Evolutionary conservation across 2,329 filamentous ascomycete species (phyloP).

Genomic region (Nemania sp.): DNA sequence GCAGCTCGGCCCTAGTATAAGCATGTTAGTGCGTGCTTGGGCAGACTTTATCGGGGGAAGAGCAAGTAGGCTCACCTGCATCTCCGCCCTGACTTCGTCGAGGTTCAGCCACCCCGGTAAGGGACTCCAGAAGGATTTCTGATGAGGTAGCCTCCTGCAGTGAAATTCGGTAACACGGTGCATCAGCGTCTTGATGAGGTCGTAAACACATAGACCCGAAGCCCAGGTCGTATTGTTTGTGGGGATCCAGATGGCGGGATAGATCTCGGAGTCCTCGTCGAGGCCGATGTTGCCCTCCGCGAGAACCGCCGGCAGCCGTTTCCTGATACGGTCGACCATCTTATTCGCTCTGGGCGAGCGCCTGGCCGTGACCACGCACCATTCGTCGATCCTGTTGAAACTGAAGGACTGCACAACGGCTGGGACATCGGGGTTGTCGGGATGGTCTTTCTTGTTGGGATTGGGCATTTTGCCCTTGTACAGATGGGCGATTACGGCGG

Average conservation of each 20-base stretch:
- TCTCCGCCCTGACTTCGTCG: conserved; percentile 29
- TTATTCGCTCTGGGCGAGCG: neutral
- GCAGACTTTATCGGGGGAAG: neutral
- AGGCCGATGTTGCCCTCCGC: conserved; percentile 14
- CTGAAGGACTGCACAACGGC: neutral
- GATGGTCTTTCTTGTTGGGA: neutral
- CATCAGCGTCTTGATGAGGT: conserved; percentile 26
- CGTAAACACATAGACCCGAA: conserved; percentile 25
- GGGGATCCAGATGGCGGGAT: conserved; percentile 21
- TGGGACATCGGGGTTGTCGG: neutral
- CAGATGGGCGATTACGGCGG: conserved; percentile 25
- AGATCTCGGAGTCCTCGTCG: neutral
- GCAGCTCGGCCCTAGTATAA: conserved; percentile 25
- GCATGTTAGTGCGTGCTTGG: neutral
- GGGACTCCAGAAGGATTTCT: conserved; percentile 20
- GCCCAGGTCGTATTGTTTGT: conserved; percentile 8
- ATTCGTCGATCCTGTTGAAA: conserved; percentile 18
- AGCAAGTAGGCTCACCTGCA: conserved; percentile 24
- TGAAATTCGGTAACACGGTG: conserved; percentile 22
- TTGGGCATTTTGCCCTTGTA: conserved; percentile 1
- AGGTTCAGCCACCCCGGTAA: conserved; percentile 26
- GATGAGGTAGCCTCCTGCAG: neutral
- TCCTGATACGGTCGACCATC: conserved; percentile 11
- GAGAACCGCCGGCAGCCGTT: conserved; percentile 14
- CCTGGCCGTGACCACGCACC: conserved; percentile 20